Evolutionary conservation across 148 eudicot species (phyloP).

Genomic region (Amaranthus cruentus): DNA sequence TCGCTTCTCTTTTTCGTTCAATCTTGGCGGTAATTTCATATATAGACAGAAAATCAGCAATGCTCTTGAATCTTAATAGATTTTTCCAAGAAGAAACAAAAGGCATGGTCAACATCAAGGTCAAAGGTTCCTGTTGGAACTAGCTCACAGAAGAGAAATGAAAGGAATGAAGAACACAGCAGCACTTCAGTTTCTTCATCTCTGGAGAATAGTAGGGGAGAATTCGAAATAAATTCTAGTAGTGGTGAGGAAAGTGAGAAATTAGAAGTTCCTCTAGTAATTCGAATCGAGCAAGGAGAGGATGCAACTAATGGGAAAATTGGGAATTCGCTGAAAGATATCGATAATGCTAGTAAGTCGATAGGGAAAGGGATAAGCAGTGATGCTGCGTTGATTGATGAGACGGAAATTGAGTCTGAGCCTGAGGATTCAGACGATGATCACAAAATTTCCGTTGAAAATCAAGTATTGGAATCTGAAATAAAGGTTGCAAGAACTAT

Average conservation of each 20-base stretch:
- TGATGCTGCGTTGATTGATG: background rate
- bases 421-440: conserved; percentile 9
- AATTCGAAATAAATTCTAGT: conserved; percentile 30
- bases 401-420: too few species aligned
- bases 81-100: conserved; percentile 52
- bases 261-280: conserved; percentile 21
- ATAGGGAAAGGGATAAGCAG: conserved; percentile 23
- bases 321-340: conserved; percentile 28
- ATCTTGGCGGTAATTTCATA: background rate
- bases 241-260: conserved; percentile 24
- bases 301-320: conserved; percentile 31
- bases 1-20: background rate
- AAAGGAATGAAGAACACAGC: conserved; percentile 35
- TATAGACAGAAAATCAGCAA: conserved; percentile 6
- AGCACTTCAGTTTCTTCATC: conserved; percentile 27
- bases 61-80: conserved; percentile 35
- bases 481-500: too few species aligned
- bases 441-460: conserved; percentile 17
- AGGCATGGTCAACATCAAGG: conserved; percentile 44
- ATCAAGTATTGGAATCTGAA: background rate
- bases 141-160: conserved; percentile 40
- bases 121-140: conserved; percentile 44
- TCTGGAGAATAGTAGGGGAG: conserved; percentile 26
- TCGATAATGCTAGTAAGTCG: conserved; percentile 27
- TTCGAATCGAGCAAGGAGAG: conserved; percentile 26